Conservation (phyloP, 169 alveolate genomes). For the Cryptosporidium muris region DNA sequence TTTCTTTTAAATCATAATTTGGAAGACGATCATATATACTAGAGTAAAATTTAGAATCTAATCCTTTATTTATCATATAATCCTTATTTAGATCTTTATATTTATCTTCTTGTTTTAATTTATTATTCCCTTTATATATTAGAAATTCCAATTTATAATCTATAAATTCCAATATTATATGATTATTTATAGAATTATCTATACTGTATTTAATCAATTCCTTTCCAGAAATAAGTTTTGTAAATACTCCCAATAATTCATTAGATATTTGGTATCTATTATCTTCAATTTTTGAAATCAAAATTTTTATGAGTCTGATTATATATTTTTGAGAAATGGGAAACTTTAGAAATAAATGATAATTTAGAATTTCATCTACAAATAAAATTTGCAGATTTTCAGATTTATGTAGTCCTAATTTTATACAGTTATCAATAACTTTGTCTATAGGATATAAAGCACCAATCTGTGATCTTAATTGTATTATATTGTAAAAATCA, state of each 20-base stretch:
- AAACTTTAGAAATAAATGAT: slow-evolving; percentile 10
- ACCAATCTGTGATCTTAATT: background rate
- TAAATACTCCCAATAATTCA: background rate
- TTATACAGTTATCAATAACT: slow-evolving; percentile 5
- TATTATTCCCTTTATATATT: no score
- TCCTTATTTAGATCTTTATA: no score
- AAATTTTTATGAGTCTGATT: background rate
- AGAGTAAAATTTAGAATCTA: no score
- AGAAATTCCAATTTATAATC: no score
- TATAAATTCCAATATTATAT: no score
- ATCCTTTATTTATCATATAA: no score
- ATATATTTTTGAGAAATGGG: slow-evolving; percentile 27
- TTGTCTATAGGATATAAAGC: slow-evolving; percentile 14
- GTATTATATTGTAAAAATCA: background rate
- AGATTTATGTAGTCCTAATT: slow-evolving; percentile 1
- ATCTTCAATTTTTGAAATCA: slow-evolving; percentile 18
- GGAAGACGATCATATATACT: no score
- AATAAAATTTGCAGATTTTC: slow-evolving; percentile 3
- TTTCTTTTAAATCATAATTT: no score
- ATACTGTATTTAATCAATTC: background rate
- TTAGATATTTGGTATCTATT: slow-evolving; percentile 11
- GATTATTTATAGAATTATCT: background rate
- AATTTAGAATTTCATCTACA: slow-evolving; percentile 2
- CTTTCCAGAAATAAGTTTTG: background rate
- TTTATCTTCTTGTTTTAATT: no score